Evolutionary conservation across 495 filamentous ascomycete species (phyloP).

Genomic region (Aspergillus ellipticus): DNA sequence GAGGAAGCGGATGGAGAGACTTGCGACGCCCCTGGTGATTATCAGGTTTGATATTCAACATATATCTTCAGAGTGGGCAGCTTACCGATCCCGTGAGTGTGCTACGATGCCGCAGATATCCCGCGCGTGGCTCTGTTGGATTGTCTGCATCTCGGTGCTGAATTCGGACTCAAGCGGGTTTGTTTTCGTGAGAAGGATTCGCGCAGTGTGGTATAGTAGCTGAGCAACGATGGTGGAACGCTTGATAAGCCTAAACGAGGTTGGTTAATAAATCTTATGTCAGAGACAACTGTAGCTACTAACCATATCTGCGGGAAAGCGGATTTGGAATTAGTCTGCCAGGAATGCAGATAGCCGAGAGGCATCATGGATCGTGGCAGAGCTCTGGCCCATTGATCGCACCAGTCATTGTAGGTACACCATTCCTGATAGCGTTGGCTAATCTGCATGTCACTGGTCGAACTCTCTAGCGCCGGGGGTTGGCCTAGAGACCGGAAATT

Average conservation of each 20-base stretch:
- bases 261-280: slow-evolving; percentile 10
- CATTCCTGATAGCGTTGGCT: slow-evolving; percentile 71
- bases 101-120: slow-evolving; percentile 85
- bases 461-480: slow-evolving; percentile 54
- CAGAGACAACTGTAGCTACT: slow-evolving; percentile 22
- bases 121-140: slow-evolving; percentile 68
- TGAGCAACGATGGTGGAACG: slow-evolving; percentile 74
- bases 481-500: slow-evolving; percentile 72
- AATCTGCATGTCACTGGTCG: slow-evolving; percentile 58
- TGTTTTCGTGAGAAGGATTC: slow-evolving; percentile 74
- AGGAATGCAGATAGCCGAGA: slow-evolving; percentile 68
- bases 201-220: slow-evolving; percentile 86
- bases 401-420: slow-evolving; percentile 67
- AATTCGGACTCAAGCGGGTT: slow-evolving; percentile 62
- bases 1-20: slow-evolving; percentile 72
- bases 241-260: slow-evolving; percentile 66
- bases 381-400: slow-evolving; percentile 73
- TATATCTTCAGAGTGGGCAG: too few species aligned
- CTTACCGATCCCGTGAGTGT: slow-evolving; percentile 70
- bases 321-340: slow-evolving; percentile 64
- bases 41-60: slow-evolving; percentile 13
- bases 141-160: slow-evolving; percentile 58
- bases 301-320: slow-evolving; percentile 86
- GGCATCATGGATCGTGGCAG: slow-evolving; percentile 85
- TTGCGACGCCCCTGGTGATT: slow-evolving; percentile 61